Percentiles rank a stretch among this genome's conserved stretches.
phyloP scores from a whole-genome alignment of 495 filamentous ascomycete species.

The Aspergillus homomorphus region DNA sequence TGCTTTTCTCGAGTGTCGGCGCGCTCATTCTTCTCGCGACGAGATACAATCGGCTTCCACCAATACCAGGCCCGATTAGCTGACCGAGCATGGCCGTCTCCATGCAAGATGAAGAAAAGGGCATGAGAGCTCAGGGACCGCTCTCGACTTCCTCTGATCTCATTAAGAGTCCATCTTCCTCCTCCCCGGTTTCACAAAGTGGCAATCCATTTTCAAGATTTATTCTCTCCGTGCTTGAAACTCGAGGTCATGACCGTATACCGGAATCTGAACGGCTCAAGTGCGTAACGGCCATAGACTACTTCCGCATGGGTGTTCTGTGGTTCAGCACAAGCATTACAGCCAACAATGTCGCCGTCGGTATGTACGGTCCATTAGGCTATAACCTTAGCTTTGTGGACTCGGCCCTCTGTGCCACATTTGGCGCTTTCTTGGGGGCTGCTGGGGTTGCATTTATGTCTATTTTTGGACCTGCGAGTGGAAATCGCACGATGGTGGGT shows the following conservation, averaged over 20 bases:
- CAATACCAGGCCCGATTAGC: neutral
- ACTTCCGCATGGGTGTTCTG: constrained; percentile 8
- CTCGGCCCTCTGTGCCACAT: constrained; percentile 5
- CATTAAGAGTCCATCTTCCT: neutral
- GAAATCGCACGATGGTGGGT: constrained; percentile 16
- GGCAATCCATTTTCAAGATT: neutral
- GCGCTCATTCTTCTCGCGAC: too few relatives aligned
- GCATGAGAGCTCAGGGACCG: neutral
- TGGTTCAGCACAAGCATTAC: constrained; percentile 15
- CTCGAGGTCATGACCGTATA: constrained; percentile 8
- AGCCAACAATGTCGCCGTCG: constrained; percentile 16
- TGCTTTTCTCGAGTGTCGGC: neutral
- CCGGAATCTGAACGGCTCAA: constrained; percentile 7
- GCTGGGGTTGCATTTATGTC: constrained; percentile 12
- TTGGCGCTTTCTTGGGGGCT: constrained; percentile 12
- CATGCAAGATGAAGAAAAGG: constrained; percentile 2
- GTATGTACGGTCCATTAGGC: constrained; percentile 12
- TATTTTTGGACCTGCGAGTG: constrained; percentile 16
- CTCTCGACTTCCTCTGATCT: neutral
- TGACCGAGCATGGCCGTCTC: neutral
- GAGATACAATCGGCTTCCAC: too few relatives aligned
- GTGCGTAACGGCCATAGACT: neutral
- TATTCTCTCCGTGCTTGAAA: constrained; percentile 4
- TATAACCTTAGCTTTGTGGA: constrained; percentile 10
- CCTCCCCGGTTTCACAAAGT: neutral